Evolutionary conservation across 2,329 filamentous ascomycete species (phyloP), one percentile per base, ranked within the genome.

Genomic region (Akanthomyces muscarius): DNA sequence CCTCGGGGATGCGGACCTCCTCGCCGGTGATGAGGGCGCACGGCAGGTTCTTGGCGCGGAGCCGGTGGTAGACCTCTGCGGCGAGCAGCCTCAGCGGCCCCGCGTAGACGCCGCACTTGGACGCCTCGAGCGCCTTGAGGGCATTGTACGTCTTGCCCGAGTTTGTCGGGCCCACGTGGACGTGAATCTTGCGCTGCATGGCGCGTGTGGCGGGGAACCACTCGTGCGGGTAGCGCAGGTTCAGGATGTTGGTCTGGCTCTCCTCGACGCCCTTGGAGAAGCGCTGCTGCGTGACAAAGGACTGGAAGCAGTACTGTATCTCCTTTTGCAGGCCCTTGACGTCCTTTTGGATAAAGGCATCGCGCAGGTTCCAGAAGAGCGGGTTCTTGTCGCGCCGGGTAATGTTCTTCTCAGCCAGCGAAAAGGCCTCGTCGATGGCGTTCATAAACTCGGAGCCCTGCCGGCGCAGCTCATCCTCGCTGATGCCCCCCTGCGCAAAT

Each of bases 131-230:
- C 14, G 89, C 87, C 76, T 96, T 89, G 66, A 99, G 78, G 0
- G 95, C 96, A 72, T 92, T 89, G 72, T 98, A 99, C 0, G 96
- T 99, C 80, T 99, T 99, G 63, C 95, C 95, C 0, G 95, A 98
- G 75, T 99, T 99, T 2, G 95, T 99, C 1, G 95, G 95, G 0
- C 95, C 95, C 56, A 99, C 92, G 70, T 99, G 95, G 23, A 99
- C 80, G 77, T 98, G 92, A 47, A 99, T 84, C 0, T 86, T 94
- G 51, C 95, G 84, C 70, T 93, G 90, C 69, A 95, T 81, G 52
- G 86, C 82, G 64, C 96, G 85, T 1, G 95, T 95, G 4, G 85
- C 87, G 0, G 94, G 92, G 71, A 89, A 98, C 94, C 94, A 98
- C 74, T 99, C 95, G 61, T 88, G 84, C 0, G 95, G 95, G 74